Conservation (phyloP, 2,329 filamentous ascomycete genomes). For the Cladosporium phlei region DNA sequence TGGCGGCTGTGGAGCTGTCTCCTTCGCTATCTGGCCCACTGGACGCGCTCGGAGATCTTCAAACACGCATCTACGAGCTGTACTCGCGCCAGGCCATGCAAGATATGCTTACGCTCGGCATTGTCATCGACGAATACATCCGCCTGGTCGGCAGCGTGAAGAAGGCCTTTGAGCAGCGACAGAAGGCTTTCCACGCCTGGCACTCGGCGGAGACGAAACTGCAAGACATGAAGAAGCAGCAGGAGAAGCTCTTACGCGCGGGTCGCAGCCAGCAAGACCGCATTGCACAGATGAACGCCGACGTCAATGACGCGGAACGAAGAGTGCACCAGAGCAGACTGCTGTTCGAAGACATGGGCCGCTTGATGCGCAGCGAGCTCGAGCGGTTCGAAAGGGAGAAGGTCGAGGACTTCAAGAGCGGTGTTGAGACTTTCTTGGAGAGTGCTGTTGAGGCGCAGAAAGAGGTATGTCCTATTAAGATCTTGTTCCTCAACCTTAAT, state of each 20-base stretch:
- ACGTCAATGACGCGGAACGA: constrained; percentile 90
- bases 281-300: constrained; percentile 83
- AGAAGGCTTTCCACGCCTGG: constrained; percentile 95
- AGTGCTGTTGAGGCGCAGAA: constrained; percentile 97
- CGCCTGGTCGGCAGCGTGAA: constrained; percentile 93
- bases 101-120: constrained; percentile 90
- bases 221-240: constrained; percentile 78
- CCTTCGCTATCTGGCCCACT: constrained; percentile 82
- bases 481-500: not conserved
- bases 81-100: constrained; percentile 97
- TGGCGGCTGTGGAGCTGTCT: constrained; percentile 89
- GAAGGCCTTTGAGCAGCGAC: constrained; percentile 82
- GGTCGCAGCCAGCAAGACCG: constrained; percentile 95
- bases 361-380: constrained; percentile 83
- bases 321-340: constrained; percentile 86
- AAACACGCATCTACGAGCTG: constrained; percentile 87
- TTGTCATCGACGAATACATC: constrained; percentile 97
- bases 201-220: constrained; percentile 85
- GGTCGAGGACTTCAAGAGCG: constrained; percentile 98
- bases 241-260: constrained; percentile 92
- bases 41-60: constrained; percentile 86
- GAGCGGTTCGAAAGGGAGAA: constrained; percentile 96
- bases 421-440: constrained; percentile 95
- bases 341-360: constrained; percentile 95
- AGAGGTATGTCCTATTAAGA: constrained; percentile 60